phyloP scores from a whole-genome alignment of 2,329 filamentous ascomycete genomes.

The Aspergillus ochraceoroseus region DNA sequence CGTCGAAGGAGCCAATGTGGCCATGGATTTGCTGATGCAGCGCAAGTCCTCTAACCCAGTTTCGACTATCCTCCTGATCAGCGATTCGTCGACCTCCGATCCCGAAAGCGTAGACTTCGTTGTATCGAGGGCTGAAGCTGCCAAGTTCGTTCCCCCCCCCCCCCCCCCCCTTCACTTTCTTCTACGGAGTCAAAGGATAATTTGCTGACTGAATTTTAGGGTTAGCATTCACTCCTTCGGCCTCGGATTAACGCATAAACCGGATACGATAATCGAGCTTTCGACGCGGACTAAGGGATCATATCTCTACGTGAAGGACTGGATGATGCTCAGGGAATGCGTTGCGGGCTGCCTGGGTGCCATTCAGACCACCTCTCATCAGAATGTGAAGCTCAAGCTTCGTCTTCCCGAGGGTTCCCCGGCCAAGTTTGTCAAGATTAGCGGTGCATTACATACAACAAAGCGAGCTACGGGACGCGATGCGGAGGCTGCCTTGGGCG shows the following conservation, averaged over 20 bases:
- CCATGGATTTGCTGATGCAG: constrained; percentile 98
- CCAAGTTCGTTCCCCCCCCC: constrained; percentile 64
- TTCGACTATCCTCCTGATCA: constrained; percentile 92
- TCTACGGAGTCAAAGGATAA: constrained; percentile 8
- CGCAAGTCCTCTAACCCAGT: constrained; percentile 93
- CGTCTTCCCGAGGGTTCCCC: constrained; percentile 92
- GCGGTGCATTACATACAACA: constrained; percentile 89
- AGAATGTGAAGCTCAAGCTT: constrained; percentile 94
- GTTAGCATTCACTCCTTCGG: constrained; percentile 97
- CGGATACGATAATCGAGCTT: constrained; percentile 96
- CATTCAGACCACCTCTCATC: constrained; percentile 91
- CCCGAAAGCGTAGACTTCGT: constrained; percentile 96
- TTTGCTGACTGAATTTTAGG: constrained; percentile 43
- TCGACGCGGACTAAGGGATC: constrained; percentile 93
- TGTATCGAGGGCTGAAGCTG: constrained; percentile 90
- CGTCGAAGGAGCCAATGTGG: constrained; percentile 93
- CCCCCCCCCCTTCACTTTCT: too few relatives aligned
- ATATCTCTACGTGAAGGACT: constrained; percentile 98
- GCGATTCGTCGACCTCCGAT: constrained; percentile 92
- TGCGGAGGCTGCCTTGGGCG: constrained; percentile 85
- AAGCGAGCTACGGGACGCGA: constrained; percentile 93
- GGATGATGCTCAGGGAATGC: constrained; percentile 99
- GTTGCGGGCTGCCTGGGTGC: constrained; percentile 87
- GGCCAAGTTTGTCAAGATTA: constrained; percentile 98
- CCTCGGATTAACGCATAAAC: constrained; percentile 93